These are phyloP conservation scores for Primulina eburnea DNA, from an alignment of 257 asterid genomes.

Conservation along the genomic window DNA sequence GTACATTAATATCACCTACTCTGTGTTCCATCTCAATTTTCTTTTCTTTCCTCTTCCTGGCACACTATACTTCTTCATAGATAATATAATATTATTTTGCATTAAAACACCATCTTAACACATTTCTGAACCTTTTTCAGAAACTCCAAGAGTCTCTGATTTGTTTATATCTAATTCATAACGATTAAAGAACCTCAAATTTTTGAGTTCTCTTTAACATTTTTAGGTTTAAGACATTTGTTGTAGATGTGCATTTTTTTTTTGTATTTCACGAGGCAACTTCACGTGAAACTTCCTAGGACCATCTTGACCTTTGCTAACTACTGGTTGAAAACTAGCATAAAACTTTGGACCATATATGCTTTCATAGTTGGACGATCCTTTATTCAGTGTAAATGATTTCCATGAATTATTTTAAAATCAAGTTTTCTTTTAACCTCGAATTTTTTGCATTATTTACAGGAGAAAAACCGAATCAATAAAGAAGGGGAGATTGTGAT, in stretches of 20 bases:
- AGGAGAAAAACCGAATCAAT: conserved; percentile 90
- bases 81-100: neutral
- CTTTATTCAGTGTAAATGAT: neutral
- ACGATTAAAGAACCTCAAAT: neutral
- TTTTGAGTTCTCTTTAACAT: neutral
- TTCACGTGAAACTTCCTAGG: neutral
- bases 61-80: neutral
- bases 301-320: neutral
- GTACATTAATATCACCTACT: neutral
- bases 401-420: neutral
- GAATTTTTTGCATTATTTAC: conserved; percentile 24
- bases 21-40: neutral
- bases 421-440: conserved; percentile 1
- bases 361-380: neutral
- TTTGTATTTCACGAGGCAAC: no score
- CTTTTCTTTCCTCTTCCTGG: neutral
- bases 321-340: neutral
- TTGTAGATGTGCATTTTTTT: neutral
- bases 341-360: neutral
- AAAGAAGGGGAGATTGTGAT: conserved; percentile 88
- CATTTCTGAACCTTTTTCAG: neutral
- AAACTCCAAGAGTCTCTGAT: neutral
- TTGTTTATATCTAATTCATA: no score
- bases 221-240: neutral
- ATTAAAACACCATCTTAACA: neutral